Evolutionary conservation across 169 alveolate species (phyloP), one percentile per base, ranked within the genome.

Genomic region (Babesia bovis): DNA sequence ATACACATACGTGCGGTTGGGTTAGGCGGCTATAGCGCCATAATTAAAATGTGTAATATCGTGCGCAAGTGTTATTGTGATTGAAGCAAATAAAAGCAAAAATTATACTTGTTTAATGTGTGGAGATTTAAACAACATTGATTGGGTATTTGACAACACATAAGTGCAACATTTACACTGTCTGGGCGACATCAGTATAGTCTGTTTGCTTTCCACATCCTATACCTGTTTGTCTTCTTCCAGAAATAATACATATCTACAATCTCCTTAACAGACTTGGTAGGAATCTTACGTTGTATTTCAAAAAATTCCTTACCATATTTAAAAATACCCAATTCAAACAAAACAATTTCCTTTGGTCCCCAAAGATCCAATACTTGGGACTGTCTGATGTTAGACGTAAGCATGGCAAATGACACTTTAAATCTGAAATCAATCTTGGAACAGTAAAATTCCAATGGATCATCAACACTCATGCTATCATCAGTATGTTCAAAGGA

Each of bases 281-380:
- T 90, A 41, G 88, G 86, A 1, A 90, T 90, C 42, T 83, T 51
- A 19, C 90, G 69, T 50, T 90, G 95, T 12, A 90, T 71, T 40
- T 79, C 85, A 76, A 84, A 76, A 73, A 90, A 90, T 60, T 90
- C 95, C 38, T 90, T 90, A 33, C 95, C 95, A 70, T 90, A 83
- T 51, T 83, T 85, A 38, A 92, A 90, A 44, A 90, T 78, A 9
- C 87, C 95, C 17, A 91, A 83, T 71, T 90, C 95, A 66, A 90
- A 90, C 19, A 90, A 78, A 7, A 85, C 90, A 17, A 90, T 84
- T 47, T 90, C 95, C 41, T 90, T 85, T 19, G 95, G 95, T 4
- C 94, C 95, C 95, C 95, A 90, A 56, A 89, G 83, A 55, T 90
- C 95, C 28, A 90, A 49, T 35, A 85, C 84, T 36, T 90, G 84